phyloP scores from a whole-genome alignment of 305 asterid species.

The Salvia sclarea region DNA sequence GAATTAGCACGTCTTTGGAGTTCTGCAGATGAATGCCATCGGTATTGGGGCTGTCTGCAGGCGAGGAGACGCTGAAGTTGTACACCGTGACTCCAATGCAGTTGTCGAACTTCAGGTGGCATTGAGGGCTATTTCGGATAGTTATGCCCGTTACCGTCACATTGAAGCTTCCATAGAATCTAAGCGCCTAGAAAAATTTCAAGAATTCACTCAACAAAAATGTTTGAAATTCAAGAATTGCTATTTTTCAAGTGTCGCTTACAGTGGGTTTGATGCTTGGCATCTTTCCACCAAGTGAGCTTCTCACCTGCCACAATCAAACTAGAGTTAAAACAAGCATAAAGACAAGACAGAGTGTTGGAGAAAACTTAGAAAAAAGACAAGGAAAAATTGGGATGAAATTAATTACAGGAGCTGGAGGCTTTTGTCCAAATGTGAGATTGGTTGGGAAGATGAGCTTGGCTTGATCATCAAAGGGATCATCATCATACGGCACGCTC shows the following conservation, averaged over 20 bases:
- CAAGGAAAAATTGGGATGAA: background rate
- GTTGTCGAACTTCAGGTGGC: slow-evolving; percentile 84
- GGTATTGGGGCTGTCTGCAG: slow-evolving; percentile 91
- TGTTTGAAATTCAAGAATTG: no score
- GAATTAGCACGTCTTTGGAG: slow-evolving; percentile 79
- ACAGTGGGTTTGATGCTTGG: slow-evolving; percentile 88
- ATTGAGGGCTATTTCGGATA: slow-evolving; percentile 79
- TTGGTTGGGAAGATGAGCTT: slow-evolving; percentile 64
- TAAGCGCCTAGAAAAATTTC: slow-evolving; percentile 53
- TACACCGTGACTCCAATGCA: slow-evolving; percentile 76
- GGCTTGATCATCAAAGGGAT: slow-evolving; percentile 66
- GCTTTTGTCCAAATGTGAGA: slow-evolving; percentile 39
- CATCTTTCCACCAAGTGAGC: slow-evolving; percentile 74
- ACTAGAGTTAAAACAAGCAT: slow-evolving; percentile 23
- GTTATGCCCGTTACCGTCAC: slow-evolving; percentile 81
- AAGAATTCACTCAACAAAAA: background rate
- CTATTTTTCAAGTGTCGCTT: slow-evolving; percentile 34
- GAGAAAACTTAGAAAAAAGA: background rate
- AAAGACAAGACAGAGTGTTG: slow-evolving; percentile 1
- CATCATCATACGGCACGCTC: slow-evolving; percentile 51
- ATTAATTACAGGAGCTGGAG: slow-evolving; percentile 52
- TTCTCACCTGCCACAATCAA: slow-evolving; percentile 45
- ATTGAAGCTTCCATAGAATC: slow-evolving; percentile 88
- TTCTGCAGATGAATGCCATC: slow-evolving; percentile 95
- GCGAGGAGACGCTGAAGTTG: slow-evolving; percentile 65